A percentile compares a stretch with the other conserved stretches of the same genome.
Evolutionary conservation across 148 eudicot species (phyloP).

Genomic region (Rhododendron molle): DNA sequence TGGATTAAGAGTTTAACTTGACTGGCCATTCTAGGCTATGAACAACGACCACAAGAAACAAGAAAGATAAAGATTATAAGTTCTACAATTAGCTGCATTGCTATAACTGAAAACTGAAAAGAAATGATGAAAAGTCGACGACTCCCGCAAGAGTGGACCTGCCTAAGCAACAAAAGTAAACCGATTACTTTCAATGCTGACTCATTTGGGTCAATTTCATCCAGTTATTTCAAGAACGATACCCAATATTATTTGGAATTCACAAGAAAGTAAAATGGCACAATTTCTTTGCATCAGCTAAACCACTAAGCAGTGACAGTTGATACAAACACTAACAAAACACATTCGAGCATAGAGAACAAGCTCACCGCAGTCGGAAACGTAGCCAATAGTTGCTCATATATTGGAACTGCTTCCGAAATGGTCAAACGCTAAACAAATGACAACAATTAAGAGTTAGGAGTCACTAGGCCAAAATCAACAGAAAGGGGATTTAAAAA

Average conservation of each 20-base stretch:
- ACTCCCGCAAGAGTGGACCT: not conserved
- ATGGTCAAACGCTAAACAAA: slow-evolving; percentile 60
- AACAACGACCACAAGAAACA: not conserved
- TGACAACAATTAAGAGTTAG: not conserved
- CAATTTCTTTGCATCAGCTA: not conserved
- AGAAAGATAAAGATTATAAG: not conserved
- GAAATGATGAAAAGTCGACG: not conserved
- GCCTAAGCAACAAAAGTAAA: not conserved
- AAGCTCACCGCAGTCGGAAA: slow-evolving; percentile 90
- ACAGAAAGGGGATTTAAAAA: not conserved
- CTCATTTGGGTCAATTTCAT: not conserved
- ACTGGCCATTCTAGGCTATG: not conserved
- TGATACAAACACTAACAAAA: not conserved
- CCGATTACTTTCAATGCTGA: not conserved
- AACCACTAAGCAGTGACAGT: not conserved
- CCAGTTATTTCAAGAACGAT: not conserved
- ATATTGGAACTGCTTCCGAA: slow-evolving; percentile 68
- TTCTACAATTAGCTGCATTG: not conserved
- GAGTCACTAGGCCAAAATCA: not conserved
- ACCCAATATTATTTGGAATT: not conserved
- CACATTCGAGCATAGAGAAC: not conserved
- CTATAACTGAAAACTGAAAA: slow-evolving; percentile 1
- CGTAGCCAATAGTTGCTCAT: slow-evolving; percentile 76
- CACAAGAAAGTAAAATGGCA: not conserved
- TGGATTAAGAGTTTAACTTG: not conserved